phyloP scores from a whole-genome alignment of 768 basidiomycete species.

The Austroboletus festivus region DNA sequence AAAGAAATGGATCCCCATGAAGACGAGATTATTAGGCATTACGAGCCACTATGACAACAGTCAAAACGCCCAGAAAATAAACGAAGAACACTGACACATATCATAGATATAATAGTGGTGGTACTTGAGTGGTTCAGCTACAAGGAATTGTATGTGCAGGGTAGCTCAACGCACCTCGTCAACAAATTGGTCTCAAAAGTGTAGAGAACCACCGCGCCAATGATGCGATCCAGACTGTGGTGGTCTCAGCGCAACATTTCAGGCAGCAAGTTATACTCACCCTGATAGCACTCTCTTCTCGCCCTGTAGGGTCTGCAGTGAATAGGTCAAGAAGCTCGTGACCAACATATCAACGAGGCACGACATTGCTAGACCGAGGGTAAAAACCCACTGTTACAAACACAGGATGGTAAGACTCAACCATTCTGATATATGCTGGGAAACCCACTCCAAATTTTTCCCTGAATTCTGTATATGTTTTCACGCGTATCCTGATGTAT shows the following conservation, averaged over 20 bases:
- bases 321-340: slow-evolving; percentile 42
- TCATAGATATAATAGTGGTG: slow-evolving; percentile 40
- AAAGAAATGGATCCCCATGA: slow-evolving; percentile 52
- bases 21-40: slow-evolving; percentile 46
- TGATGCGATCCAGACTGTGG: slow-evolving; percentile 43
- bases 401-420: neutral
- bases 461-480: slow-evolving; percentile 25
- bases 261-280: slow-evolving; percentile 15
- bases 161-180: slow-evolving; percentile 36
- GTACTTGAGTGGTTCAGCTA: slow-evolving; percentile 27
- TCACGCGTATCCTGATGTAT: slow-evolving; percentile 23
- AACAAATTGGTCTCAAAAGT: slow-evolving; percentile 52
- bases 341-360: slow-evolving; percentile 49
- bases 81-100: slow-evolving; percentile 34
- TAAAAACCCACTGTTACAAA: slow-evolving; percentile 45
- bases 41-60: slow-evolving; percentile 38
- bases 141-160: neutral
- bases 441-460: slow-evolving; percentile 19
- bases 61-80: neutral
- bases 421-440: neutral
- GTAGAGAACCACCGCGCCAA: slow-evolving; percentile 48
- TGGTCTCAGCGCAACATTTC: neutral
- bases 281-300: slow-evolving; percentile 40
- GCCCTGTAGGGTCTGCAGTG: slow-evolving; percentile 37
- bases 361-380: slow-evolving; percentile 48